Evolutionary conservation across 768 basidiomycete species (phyloP).

Genomic region (Amanita brunnescens): DNA sequence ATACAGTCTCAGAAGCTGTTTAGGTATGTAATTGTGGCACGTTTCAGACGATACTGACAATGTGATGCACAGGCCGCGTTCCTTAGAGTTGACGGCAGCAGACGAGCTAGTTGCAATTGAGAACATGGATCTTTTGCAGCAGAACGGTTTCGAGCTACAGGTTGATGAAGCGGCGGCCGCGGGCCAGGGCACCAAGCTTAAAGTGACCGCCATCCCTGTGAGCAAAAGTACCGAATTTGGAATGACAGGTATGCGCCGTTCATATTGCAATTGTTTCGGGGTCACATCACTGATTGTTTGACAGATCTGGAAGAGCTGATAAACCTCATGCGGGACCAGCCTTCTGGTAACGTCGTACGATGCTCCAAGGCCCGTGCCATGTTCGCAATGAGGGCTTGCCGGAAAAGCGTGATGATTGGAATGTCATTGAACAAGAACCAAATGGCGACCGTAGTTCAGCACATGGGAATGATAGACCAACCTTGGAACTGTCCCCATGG

Average conservation of each 20-base stretch:
- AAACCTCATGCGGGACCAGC: constrained; percentile 71
- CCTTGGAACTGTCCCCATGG: constrained; percentile 90
- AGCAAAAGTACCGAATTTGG: constrained; percentile 90
- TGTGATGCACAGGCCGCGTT: constrained; percentile 47
- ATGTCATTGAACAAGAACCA: constrained; percentile 67
- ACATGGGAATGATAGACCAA: constrained; percentile 80
- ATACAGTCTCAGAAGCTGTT: constrained; percentile 84
- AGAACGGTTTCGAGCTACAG: constrained; percentile 86
- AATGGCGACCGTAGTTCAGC: constrained; percentile 71
- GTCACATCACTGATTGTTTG: neutral
- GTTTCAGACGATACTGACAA: neutral
- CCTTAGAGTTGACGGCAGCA: constrained; percentile 76
- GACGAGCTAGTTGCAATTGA: constrained; percentile 87
- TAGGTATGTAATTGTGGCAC: constrained; percentile 38
- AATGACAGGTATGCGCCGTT: constrained; percentile 54
- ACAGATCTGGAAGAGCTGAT: constrained; percentile 91
- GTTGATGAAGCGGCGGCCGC: constrained; percentile 38
- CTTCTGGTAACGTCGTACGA: constrained; percentile 76
- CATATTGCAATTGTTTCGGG: neutral
- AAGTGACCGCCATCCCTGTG: constrained; percentile 75
- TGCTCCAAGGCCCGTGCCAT: constrained; percentile 90
- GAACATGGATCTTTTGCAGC: constrained; percentile 71
- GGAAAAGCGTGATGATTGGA: constrained; percentile 96
- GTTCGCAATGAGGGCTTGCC: constrained; percentile 95
- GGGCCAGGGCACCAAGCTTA: constrained; percentile 37